Evolutionary conservation across 2,329 filamentous ascomycete species (phyloP), one percentile per base, ranked within the genome.

Genomic region (Penicillium sp.): DNA sequence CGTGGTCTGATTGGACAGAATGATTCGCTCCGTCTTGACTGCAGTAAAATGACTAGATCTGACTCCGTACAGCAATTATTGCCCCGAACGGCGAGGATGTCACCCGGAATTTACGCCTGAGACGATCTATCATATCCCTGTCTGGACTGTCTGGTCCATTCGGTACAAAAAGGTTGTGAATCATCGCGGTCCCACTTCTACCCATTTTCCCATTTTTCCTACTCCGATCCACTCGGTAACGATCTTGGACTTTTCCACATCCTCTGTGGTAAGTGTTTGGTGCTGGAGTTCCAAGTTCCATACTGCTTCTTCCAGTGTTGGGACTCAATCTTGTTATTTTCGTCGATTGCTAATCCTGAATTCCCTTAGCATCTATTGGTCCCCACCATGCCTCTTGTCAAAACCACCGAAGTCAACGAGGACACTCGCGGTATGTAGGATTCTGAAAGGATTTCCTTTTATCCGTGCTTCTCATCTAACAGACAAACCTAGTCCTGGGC

Each of bases 401-500:
- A 61, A 35, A 57, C 59, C 26, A 54, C 56, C 17, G 65, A 68
- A 42, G 52, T 64, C 44, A 68, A 62, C 48, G 65, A 70, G 60
- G 64, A 70, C 57, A 69, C 61, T 59, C 60, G 67, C 48, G 63
- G 67, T 69, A 59, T 51, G 62, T 52, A n/a, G n/a, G n/a, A n/a
- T 18, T 32, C 13, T 14, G 22, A 22, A 27, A 16, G 10, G 16
- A 16, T 32, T 39, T 11, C 34, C 27, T 37, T 27, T 22, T 28
- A 39, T 26, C 23, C 18, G 18, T 30, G 25, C n/a, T 32, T 28
- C 11, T 28, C 7, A 25, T 37, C 33, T 33, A 20, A 18, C 12
- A 23, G 31, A 30, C 6, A 29, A 30, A 10, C 37, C 3, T 55
- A 95, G 90, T 95, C 67, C 73, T 93, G 61, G 88, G 88, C 53